Evolutionary conservation across 371 early-diverging fungal genomes (phyloP), one percentile per base, ranked within the genome.

Genomic region (Zychaea mexicana): DNA sequence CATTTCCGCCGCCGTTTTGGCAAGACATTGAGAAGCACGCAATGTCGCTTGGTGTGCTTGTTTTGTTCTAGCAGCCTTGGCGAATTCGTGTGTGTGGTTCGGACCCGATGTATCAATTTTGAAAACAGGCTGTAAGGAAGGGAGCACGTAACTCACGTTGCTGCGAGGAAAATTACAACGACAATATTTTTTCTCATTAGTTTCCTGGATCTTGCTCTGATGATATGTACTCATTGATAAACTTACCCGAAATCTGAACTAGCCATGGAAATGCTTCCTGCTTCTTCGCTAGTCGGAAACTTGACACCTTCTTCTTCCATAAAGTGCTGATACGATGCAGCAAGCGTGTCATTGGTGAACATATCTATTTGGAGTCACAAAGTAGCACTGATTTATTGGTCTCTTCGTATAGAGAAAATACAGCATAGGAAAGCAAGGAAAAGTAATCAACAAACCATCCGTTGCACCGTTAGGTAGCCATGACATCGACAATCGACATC

Each of bases 221-320:
- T 82, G 82, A 60, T 68, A 57, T 1, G 71, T 71, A 1, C 78
- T 79, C 67, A 12, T 77, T n/a, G n/a, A n/a, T n/a, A 80, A 15
- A 87, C 64, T 54, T 92, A 92, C 30, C 93, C 94, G 83, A 91
- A 88, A 64, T 94, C 94, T 1, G 85, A 90, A 30, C 56, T n/a
- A n/a, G n/a, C n/a, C n/a, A n/a, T 61, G 6, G 72, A 70, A 30
- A 58, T 26, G 8, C 67, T 65, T 42, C 81, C 69, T 62, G 85
- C 84, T n/a, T 69, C 68, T 0, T 58, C 52, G 0, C 78, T 73
- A 13, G 82, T 52, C 8, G 55, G 6, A 49, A 76, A 82, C n/a
- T 62, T 49, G 22, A 79, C 64, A 5, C 85, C 85, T 55, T 78
- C 73, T 15, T 69, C 66, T 5, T 68, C 67, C 76, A 90, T 85